These are phyloP conservation scores for Emericellopsis terricola DNA, from an alignment of 495 filamentous ascomycete species.

Conservation along the genomic window DNA sequence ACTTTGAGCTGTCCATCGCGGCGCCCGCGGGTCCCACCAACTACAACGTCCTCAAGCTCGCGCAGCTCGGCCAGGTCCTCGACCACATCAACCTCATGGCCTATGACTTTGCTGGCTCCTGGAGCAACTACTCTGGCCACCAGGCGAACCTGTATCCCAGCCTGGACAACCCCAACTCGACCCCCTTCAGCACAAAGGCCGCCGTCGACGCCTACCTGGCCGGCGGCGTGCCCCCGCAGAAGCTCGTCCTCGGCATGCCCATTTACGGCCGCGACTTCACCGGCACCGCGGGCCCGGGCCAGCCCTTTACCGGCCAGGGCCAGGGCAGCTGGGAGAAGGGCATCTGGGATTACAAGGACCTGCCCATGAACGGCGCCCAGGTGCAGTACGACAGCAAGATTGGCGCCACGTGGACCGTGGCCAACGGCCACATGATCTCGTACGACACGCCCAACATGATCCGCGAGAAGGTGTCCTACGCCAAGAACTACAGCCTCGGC, in stretches of 20 bases:
- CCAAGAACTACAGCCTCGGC: conserved; percentile 43
- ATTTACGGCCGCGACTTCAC: conserved; percentile 72
- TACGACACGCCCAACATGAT: conserved; percentile 43
- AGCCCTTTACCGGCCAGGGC: conserved; percentile 48
- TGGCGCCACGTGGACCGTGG: conserved; percentile 40
- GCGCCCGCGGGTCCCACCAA: conserved; percentile 39
- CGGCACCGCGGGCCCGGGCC: conserved; percentile 51
- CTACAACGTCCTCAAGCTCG: conserved; percentile 47
- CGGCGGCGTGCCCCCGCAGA: conserved; percentile 39
- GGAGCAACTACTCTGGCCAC: conserved; percentile 51
- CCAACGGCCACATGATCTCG: conserved; percentile 53
- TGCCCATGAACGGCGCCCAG: conserved; percentile 27
- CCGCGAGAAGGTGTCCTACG: conserved; percentile 48
- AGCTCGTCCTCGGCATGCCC: conserved; percentile 72
- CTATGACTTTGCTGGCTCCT: conserved; percentile 56
- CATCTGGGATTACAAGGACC: conserved; percentile 60
- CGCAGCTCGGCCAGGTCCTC: conserved; percentile 51
- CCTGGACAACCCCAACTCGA: conserved; percentile 27
- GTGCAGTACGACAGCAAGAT: conserved; percentile 29
- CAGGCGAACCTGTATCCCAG: conserved; percentile 55
- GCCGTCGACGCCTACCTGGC: conserved; percentile 50
- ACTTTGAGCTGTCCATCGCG: conserved; percentile 65
- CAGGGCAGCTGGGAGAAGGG: conserved; percentile 52
- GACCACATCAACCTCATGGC: conserved; percentile 84
- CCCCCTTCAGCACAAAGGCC: conserved; percentile 50